These are phyloP conservation scores for Nigrospora osmanthi DNA, from an alignment of 2,329 filamentous ascomycete species.

Conservation along the genomic window DNA sequence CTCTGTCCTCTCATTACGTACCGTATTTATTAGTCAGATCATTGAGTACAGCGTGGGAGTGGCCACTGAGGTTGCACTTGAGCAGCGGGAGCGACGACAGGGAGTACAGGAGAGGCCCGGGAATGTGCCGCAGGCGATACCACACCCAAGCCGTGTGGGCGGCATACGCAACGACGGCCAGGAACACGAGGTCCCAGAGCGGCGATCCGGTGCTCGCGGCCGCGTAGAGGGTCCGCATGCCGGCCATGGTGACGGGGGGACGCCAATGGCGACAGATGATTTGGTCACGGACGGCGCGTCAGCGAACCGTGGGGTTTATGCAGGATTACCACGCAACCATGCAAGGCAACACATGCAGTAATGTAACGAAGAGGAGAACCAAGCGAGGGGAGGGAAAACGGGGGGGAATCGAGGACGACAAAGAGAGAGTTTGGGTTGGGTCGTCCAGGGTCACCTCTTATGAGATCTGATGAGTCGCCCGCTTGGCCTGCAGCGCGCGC, in stretches of 20 bases:
- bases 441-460: too few species aligned
- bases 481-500: too few species aligned
- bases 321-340: too few species aligned
- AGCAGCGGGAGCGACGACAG: constrained; percentile 5
- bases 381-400: too few species aligned
- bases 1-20: not conserved
- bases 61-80: constrained; percentile 3
- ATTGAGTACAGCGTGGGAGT: constrained; percentile 3
- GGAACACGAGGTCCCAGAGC: not conserved
- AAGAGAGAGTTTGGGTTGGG: too few species aligned
- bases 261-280: not conserved
- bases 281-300: too few species aligned
- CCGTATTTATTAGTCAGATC: constrained; percentile 4
- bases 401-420: too few species aligned
- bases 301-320: too few species aligned
- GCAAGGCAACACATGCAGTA: too few species aligned
- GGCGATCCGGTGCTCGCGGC: not conserved
- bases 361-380: too few species aligned
- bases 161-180: constrained; percentile 2
- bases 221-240: not conserved
- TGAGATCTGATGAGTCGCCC: too few species aligned
- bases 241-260: not conserved
- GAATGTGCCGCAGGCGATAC: constrained; percentile 5
- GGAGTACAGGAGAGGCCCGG: constrained; percentile 5
- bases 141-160: constrained; percentile 3